Conservation (phyloP, 345 rosid species). For the Sisymbrium irio region DNA sequence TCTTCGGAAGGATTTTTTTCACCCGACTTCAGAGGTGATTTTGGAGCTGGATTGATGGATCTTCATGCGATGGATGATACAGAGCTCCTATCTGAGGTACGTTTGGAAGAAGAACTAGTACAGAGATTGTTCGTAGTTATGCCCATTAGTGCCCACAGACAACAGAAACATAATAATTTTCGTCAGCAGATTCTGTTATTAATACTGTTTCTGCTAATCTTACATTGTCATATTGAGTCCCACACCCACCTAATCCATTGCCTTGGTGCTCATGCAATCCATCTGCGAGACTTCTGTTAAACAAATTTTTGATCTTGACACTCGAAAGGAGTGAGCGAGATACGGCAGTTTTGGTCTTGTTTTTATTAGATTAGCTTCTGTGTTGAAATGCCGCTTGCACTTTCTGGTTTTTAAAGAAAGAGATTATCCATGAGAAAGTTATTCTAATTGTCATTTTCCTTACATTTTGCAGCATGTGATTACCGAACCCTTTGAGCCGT, state of each 20-base stretch:
- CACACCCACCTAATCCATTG: conserved; percentile 4
- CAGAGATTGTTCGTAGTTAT: not conserved
- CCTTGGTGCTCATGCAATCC: not conserved
- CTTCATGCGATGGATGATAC: conserved; percentile 99
- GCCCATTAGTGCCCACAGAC: not conserved
- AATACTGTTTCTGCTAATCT: too few species aligned
- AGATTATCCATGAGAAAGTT: conserved; percentile 6
- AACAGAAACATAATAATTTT: not conserved
- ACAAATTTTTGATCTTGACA: not conserved
- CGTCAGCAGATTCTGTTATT: not conserved
- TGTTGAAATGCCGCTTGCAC: not conserved
- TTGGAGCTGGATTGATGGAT: conserved; percentile 98
- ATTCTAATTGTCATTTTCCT: not conserved
- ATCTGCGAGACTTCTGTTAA: not conserved
- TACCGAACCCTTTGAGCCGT: conserved; percentile 89
- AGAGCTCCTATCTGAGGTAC: conserved; percentile 92
- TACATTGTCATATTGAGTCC: not conserved
- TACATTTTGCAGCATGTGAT: conserved; percentile 68
- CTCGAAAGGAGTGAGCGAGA: not conserved
- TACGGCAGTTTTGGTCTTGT: conserved; percentile 11
- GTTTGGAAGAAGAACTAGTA: not conserved
- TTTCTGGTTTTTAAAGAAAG: not conserved
- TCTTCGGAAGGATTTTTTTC: conserved; percentile 82
- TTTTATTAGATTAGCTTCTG: not conserved
- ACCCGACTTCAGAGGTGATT: conserved; percentile 92